A percentile compares a stretch with the other conserved stretches of the same genome.
These are phyloP conservation scores for Syzygium grande DNA, from an alignment of 345 rosid species.

Conservation along the genomic window DNA sequence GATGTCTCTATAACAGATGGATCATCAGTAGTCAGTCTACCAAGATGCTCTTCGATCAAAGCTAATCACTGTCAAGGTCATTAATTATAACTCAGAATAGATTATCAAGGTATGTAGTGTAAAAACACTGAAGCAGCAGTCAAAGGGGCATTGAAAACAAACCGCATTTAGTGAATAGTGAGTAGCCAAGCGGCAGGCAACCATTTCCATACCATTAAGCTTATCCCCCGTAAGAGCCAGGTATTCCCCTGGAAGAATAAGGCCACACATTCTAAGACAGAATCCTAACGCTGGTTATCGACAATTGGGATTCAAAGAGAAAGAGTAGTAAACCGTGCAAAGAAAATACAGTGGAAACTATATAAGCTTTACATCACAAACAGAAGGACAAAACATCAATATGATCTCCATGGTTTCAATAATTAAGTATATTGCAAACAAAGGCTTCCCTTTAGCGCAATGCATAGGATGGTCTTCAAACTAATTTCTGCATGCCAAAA, in stretches of 20 bases:
- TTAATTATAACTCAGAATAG: neutral
- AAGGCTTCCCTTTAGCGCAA: neutral
- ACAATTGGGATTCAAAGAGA: neutral
- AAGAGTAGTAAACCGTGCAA: neutral
- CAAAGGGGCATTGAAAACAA: conserved; percentile 12
- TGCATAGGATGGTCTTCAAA: neutral
- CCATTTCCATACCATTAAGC: conserved; percentile 83
- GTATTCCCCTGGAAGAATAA: conserved; percentile 60
- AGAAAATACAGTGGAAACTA: neutral
- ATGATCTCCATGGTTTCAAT: neutral
- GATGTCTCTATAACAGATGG: too few relatives aligned
- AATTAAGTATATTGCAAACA: neutral
- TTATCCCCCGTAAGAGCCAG: conserved; percentile 78
- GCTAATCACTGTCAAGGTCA: conserved; percentile 53
- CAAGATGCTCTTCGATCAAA: conserved; percentile 22
- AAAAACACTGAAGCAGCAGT: neutral
- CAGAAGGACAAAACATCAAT: neutral
- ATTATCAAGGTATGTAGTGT: neutral
- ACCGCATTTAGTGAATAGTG: conserved; percentile 69
- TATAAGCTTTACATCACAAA: neutral
- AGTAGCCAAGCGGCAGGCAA: conserved; percentile 88
- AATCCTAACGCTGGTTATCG: neutral
- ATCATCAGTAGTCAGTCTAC: too few relatives aligned
- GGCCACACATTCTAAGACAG: neutral
- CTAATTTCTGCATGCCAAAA: too few relatives aligned